These are phyloP conservation scores for Thalassiosira exigua DNA, from an alignment of 352 stramenopile species.

Conservation along the genomic window DNA sequence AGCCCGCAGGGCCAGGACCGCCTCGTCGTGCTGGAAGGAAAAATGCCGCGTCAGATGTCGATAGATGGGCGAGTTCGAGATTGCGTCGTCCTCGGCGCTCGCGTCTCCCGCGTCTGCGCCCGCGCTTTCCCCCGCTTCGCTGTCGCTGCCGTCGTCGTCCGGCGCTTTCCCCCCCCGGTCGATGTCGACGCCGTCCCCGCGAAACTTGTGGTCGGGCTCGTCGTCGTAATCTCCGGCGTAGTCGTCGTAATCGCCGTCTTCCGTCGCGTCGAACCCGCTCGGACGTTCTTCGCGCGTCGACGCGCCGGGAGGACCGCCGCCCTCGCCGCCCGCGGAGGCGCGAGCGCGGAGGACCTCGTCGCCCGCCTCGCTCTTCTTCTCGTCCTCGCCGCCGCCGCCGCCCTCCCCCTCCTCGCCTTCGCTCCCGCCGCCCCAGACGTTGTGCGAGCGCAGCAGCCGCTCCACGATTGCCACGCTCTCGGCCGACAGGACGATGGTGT, in stretches of 20 bases:
- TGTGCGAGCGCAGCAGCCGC: conserved; percentile 59
- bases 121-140: background rate
- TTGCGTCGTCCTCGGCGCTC: conserved; percentile 16
- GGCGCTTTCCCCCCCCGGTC: background rate
- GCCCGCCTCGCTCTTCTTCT: background rate
- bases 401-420: conserved; percentile 15
- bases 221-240: conserved; percentile 57
- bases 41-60: conserved; percentile 65
- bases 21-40: conserved; percentile 66
- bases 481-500: conserved; percentile 66
- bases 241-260: conserved; percentile 32
- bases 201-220: conserved; percentile 23
- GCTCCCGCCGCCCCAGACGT: conserved; percentile 53
- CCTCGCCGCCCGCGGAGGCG: no score
- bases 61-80: conserved; percentile 58
- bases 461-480: conserved; percentile 66
- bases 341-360: background rate
- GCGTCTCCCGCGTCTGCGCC: background rate
- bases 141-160: background rate
- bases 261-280: conserved; percentile 11
- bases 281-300: background rate
- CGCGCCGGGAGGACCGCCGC: background rate
- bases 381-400: conserved; percentile 35
- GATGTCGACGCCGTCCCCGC: background rate
- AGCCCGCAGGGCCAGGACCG: conserved; percentile 52